Evolutionary conservation across 2,329 filamentous ascomycete species (phyloP), one percentile per base, ranked within the genome.

Genomic region (Alternaria atra): DNA sequence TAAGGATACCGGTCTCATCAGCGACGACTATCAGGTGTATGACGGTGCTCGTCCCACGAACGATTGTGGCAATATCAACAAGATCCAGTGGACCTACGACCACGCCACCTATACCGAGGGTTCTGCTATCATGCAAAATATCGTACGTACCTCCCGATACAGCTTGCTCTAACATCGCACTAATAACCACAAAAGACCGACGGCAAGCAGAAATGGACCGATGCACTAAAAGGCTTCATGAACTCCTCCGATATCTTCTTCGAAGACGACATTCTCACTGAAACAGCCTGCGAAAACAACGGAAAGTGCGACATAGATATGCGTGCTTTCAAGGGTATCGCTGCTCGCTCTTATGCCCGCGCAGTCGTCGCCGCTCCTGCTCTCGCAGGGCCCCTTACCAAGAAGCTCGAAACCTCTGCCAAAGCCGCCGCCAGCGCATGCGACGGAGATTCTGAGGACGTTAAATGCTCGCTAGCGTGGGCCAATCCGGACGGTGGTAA

Each of bases 201-300:
- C 17, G 66, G 63, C 15, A 52, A 62, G 40, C 52, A 70, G 13
- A 68, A 65, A 27, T 75, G 72, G 73, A 71, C 66, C 13, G 44
- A 64, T 2, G 53, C 63, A 2, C 62, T 73, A 29, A 52, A 55
- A n/a, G 67, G 68, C 4, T 63, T 75, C 30, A 65, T 66, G 0
- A 68, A 70, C 4, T 37, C 57, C 74, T 82, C 81, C 0, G 71
- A 58, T 3, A 13, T 62, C 15, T 73, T 75, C 47, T 82, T 84
- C 5, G 82, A 80, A 47, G 71, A 80, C 15, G 85, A 87, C 66
- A 80, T 90, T 76, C 87, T 91, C 85, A 87, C 82, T 71, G 89
- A 92, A 77, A 82, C 82, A 44, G 86, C 87, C n/a, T 92, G 90
- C 80, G 90, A 92, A 42, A 32, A 77, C 4, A 77, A 81, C 60